Base-by-base conservation (phyloP, 352 stramenopile genomes). In the Pythium sukuiense region DNA sequence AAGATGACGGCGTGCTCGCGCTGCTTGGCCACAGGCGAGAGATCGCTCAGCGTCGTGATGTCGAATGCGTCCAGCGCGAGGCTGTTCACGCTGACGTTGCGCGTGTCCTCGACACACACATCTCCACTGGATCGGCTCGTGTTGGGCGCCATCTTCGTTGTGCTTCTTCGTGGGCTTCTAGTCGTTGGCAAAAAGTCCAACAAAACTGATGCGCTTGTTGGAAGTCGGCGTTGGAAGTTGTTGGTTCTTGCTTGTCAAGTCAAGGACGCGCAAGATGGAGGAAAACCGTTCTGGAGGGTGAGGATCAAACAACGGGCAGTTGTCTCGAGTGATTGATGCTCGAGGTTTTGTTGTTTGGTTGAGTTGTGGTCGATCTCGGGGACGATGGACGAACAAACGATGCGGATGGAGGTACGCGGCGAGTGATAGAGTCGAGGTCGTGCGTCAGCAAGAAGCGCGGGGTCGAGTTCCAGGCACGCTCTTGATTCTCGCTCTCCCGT, bases 1-100 rank as follows among this genome's bases (percentile, higher is more conserved):
- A 94, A 92, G 71, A 94, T 88, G 69, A 94, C 76, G 7, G 82
- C 77, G 61, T 89, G 71, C 30, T 88, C 78, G 70, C 65, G 63
- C 81, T 62, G 76, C 50, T 89, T 68, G 61, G 24, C 78, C 26
- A 48, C 33, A 12, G 59, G 62, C 13, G 61, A 45, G 41, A 71
- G 73, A 48, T 73, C n/a, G 48, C 80, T 62, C 57, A 57, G 71
- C 70, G 59, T 65, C 50, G 48, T 61, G 57, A 71, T 75, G 61
- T 91, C 80, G 57, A 79, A 89, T 63, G 74, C 74, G 48, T 87
- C 77, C 43, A 89, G 72, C 52, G 76, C 62, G 37, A 88, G 69
- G 61, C 65, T 89, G 41, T 48, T 48, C 41, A 48, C 41, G 41
- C 11, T 48, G 41, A 48, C 41, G 64, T 57, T 81, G 68, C 73